phyloP scores from a whole-genome alignment of 2,329 filamentous ascomycete genomes.

The Curvularia spicifera region DNA sequence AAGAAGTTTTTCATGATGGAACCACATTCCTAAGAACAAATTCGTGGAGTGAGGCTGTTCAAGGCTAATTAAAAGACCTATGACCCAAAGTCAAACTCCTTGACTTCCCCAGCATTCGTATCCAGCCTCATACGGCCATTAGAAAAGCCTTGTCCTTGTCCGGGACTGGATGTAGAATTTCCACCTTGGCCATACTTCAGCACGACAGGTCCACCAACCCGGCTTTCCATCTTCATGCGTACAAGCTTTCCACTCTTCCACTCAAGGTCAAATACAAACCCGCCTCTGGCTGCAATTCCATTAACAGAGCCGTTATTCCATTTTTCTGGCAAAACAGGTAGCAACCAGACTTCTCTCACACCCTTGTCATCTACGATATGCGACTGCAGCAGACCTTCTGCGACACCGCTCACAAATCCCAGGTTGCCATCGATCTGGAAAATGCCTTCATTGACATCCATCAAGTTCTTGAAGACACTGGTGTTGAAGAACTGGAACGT shows the following conservation, averaged over 20 bases:
- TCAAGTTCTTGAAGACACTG: slow-evolving; percentile 16
- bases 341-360: slow-evolving; percentile 16
- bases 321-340: slow-evolving; percentile 16
- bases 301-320: slow-evolving; percentile 22
- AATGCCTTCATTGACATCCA: slow-evolving; percentile 16
- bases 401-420: slow-evolving; percentile 56
- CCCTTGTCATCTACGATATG: slow-evolving; percentile 15
- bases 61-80: no score
- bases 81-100: slow-evolving; percentile 1
- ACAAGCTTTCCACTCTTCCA: slow-evolving; percentile 20
- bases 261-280: slow-evolving; percentile 28
- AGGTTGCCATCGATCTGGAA: slow-evolving; percentile 55
- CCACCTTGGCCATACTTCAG: slow-evolving; percentile 3
- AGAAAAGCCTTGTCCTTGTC: background rate
- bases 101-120: background rate
- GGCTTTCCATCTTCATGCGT: slow-evolving; percentile 28
- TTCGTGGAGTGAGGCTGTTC: no score
- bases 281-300: slow-evolving; percentile 23
- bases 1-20: no score
- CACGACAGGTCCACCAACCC: slow-evolving; percentile 8
- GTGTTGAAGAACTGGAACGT: slow-evolving; percentile 31
- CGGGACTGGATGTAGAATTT: background rate
- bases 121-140: slow-evolving; percentile 7
- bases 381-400: slow-evolving; percentile 55
- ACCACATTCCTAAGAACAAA: no score